These are phyloP conservation scores for Fusarium sororula DNA, from an alignment of 2,329 filamentous ascomycete genomes.

Conservation along the genomic window DNA sequence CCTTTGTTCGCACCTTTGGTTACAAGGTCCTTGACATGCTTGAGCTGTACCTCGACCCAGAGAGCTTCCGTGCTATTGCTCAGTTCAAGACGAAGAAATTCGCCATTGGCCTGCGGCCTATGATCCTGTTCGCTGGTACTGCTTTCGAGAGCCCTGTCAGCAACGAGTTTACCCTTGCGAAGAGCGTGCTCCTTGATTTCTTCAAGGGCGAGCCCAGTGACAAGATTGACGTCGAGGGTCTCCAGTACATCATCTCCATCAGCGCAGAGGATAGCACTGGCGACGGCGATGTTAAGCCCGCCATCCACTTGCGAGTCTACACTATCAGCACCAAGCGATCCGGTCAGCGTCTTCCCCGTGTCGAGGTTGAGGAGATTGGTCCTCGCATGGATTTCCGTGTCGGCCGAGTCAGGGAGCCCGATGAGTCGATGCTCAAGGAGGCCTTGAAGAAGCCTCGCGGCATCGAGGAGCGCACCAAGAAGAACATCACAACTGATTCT, in stretches of 20 bases:
- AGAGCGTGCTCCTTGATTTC: conserved; percentile 87
- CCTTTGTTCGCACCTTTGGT: conserved; percentile 82
- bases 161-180: conserved; percentile 84
- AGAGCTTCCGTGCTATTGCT: conserved; percentile 72
- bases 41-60: conserved; percentile 83
- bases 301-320: conserved; percentile 79
- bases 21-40: conserved; percentile 94
- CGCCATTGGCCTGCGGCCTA: conserved; percentile 84
- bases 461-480: conserved; percentile 82
- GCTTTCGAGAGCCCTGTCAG: conserved; percentile 84
- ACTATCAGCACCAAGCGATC: conserved; percentile 86
- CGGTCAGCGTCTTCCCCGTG: conserved; percentile 85
- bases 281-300: conserved; percentile 60
- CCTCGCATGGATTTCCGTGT: conserved; percentile 92
- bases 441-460: conserved; percentile 87
- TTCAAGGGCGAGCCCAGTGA: conserved; percentile 81
- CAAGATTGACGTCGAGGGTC: conserved; percentile 92
- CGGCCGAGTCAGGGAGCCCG: conserved; percentile 81
- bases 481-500: conserved; percentile 91
- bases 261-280: conserved; percentile 72
- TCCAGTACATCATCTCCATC: conserved; percentile 90
- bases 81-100: conserved; percentile 82
- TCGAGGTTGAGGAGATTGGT: conserved; percentile 95
- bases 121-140: conserved; percentile 90
- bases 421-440: conserved; percentile 84